phyloP scores from a whole-genome alignment of 176 grass and related monocot genomes.

The Eremochloa ophiuroides region DNA sequence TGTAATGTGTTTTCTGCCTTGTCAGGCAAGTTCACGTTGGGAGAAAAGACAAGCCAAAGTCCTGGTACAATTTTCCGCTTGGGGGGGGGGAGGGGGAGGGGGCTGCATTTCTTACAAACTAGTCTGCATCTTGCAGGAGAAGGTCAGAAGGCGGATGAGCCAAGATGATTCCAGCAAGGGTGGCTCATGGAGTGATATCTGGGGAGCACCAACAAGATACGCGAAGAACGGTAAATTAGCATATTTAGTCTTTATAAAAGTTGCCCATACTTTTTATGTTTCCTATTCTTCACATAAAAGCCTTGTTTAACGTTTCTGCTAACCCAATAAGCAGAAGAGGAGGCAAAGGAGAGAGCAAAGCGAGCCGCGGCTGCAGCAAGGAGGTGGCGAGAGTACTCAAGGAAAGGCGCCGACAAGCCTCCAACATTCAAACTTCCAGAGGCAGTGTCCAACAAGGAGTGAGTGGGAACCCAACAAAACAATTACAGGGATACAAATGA shows the following conservation, averaged over 20 bases:
- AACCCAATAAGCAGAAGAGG: conserved; percentile 46
- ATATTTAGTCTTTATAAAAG: background rate
- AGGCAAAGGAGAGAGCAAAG: conserved; percentile 73
- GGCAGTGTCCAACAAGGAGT: conserved; percentile 59
- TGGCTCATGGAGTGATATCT: conserved; percentile 75
- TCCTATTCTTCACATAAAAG: background rate
- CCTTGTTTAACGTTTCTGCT: background rate
- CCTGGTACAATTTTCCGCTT: conserved; percentile 55
- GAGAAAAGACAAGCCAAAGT: conserved; percentile 95
- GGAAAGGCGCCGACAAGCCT: conserved; percentile 70
- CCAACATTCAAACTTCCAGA: conserved; percentile 83
- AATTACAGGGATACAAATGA: conserved; percentile 18
- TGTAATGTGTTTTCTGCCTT: conserved; percentile 9
- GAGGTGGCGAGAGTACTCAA: conserved; percentile 98
- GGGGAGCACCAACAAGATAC: conserved; percentile 65
- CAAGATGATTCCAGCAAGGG: conserved; percentile 66
- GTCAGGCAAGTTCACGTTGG: conserved; percentile 80
- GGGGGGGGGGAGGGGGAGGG: no score
- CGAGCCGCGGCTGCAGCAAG: conserved; percentile 71
- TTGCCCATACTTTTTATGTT: background rate
- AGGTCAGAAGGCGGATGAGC: conserved; percentile 58
- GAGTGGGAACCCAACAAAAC: conserved; percentile 28
- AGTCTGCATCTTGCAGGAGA: conserved; percentile 48
- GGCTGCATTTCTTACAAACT: background rate
- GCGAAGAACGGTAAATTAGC: conserved; percentile 54